Conservation (phyloP, 495 filamentous ascomycete species). For the Aspergillus ostianus region DNA sequence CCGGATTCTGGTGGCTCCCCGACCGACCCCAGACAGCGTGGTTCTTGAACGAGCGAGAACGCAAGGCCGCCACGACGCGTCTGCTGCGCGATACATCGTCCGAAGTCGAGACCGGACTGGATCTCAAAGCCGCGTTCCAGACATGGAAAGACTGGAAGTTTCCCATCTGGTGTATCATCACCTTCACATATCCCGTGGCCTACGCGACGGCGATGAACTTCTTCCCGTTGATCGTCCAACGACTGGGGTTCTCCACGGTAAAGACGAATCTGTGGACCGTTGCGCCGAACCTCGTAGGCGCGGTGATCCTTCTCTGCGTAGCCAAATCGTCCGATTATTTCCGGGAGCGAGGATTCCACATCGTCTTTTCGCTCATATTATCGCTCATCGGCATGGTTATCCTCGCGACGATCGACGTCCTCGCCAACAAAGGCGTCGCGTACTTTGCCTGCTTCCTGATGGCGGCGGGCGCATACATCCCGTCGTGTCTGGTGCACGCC, state of each 20-base stretch:
- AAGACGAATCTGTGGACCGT: constrained; percentile 73
- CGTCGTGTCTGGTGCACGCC: constrained; percentile 38
- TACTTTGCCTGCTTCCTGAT: constrained; percentile 76
- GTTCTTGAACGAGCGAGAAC: constrained; percentile 61
- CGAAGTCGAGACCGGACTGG: constrained; percentile 25
- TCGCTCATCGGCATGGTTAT: constrained; percentile 71
- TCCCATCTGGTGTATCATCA: constrained; percentile 34
- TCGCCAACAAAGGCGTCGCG: constrained; percentile 54
- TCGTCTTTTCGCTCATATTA: constrained; percentile 61
- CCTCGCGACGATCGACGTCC: constrained; percentile 60
- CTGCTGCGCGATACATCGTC: constrained; percentile 31
- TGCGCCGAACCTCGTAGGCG: constrained; percentile 62
- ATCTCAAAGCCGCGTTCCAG: constrained; percentile 28
- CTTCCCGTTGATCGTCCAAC: constrained; percentile 50
- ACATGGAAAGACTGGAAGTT: constrained; percentile 37
- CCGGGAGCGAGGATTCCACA: constrained; percentile 63
- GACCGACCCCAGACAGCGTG: constrained; percentile 53
- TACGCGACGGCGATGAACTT: constrained; percentile 37
- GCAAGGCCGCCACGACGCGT: constrained; percentile 25
- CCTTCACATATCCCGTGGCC: constrained; percentile 34
- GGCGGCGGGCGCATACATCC: constrained; percentile 55
- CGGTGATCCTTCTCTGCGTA: constrained; percentile 60
- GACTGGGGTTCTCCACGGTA: constrained; percentile 56
- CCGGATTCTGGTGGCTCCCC: constrained; percentile 65
- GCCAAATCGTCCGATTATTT: constrained; percentile 62